These are phyloP conservation scores for Westerdykella aurantiaca DNA, from an alignment of 2,329 filamentous ascomycete species.

Conservation along the genomic window DNA sequence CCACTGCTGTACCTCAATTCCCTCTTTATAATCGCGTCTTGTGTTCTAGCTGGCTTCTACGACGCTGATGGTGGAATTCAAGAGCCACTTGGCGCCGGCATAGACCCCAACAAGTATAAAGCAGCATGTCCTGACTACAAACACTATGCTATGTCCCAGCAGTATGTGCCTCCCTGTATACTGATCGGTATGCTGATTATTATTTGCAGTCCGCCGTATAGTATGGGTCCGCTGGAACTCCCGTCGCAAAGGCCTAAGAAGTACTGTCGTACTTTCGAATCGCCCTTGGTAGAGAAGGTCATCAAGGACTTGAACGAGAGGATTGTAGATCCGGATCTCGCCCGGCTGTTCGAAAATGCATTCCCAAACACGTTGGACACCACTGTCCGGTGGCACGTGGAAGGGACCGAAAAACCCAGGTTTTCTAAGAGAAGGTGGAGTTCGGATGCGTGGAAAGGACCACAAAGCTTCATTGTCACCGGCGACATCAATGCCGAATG, in stretches of 20 bases:
- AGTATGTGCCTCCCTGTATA: constrained; percentile 46
- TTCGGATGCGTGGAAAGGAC: constrained; percentile 65
- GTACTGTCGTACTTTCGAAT: constrained; percentile 84
- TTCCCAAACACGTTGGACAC: constrained; percentile 91
- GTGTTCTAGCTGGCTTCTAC: constrained; percentile 40
- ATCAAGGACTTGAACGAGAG: constrained; percentile 74
- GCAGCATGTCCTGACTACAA: constrained; percentile 62
- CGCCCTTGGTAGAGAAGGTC: constrained; percentile 78
- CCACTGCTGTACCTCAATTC: no score
- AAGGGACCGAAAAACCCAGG: constrained; percentile 46
- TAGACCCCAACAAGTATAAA: constrained; percentile 33
- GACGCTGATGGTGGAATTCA: constrained; percentile 27
- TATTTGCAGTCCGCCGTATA: constrained; percentile 62
- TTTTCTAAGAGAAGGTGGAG: constrained; percentile 32
- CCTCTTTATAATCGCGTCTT: constrained; percentile 8
- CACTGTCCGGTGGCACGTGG: constrained; percentile 79
- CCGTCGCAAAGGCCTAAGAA: constrained; percentile 79
- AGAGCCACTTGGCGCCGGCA: constrained; percentile 23
- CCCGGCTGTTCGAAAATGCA: constrained; percentile 88
- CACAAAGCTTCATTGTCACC: constrained; percentile 89
- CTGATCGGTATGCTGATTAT: constrained; percentile 1
- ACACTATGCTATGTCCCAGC: constrained; percentile 52
- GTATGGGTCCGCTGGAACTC: constrained; percentile 69
- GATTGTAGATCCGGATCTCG: constrained; percentile 80
- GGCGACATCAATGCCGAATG: constrained; percentile 91